Conservation (phyloP, 2,329 filamentous ascomycete genomes). For the Mollisia scopiformis region DNA sequence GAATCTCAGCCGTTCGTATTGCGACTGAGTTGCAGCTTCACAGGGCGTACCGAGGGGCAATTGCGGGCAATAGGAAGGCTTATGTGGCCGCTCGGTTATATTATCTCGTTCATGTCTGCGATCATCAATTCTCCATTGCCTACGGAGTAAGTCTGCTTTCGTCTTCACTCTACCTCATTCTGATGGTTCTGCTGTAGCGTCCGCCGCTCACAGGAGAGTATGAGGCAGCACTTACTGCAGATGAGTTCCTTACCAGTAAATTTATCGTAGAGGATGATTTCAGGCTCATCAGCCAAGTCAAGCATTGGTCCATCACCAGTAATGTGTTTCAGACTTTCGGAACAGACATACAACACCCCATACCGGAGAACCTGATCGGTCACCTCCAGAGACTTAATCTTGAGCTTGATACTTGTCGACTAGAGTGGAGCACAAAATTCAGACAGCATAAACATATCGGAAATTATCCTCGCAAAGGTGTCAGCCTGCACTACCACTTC, state of each 20-base stretch:
- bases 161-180: too few species aligned
- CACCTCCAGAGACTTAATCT: conserved; percentile 27
- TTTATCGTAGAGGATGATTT: conserved; percentile 16
- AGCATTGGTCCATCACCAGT: conserved; percentile 9
- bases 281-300: conserved; percentile 14
- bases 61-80: not conserved
- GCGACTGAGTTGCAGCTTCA: conserved; percentile 1
- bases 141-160: too few species aligned
- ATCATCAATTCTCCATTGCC: conserved; percentile 4
- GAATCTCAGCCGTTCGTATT: conserved; percentile 2
- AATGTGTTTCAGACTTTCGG: conserved; percentile 7
- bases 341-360: conserved; percentile 16
- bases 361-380: conserved; percentile 21
- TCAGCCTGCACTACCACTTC: conserved; percentile 46
- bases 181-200: too few species aligned
- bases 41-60: not conserved
- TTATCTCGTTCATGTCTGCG: conserved; percentile 1
- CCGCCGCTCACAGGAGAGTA: conserved; percentile 4
- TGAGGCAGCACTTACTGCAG: not conserved
- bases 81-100: conserved; percentile 2
- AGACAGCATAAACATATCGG: conserved; percentile 40
- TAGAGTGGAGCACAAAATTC: conserved; percentile 30
- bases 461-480: conserved; percentile 44
- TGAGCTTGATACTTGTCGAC: conserved; percentile 28
- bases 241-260: not conserved